Evolutionary conservation across 1,284 basidiomycete genomes (phyloP).

Genomic region (Puccinia novopanici): DNA sequence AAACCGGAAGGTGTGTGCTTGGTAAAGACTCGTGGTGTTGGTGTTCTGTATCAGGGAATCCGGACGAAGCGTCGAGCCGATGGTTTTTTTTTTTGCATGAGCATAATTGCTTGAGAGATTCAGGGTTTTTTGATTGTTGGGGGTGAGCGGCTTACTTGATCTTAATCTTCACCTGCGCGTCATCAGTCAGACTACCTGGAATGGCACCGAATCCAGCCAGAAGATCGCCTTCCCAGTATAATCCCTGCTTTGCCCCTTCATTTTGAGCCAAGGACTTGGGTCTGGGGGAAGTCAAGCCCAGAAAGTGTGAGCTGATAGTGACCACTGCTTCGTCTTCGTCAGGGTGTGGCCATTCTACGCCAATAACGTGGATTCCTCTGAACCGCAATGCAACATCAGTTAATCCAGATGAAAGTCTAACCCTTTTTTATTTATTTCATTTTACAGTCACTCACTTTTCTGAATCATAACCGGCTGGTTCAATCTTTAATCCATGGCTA

Average conservation of each 20-base stretch:
- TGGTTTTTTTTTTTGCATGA: background rate
- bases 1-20: slow-evolving; percentile 30
- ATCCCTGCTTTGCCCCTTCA: slow-evolving; percentile 35
- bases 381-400: background rate
- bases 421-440: background rate
- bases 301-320: slow-evolving; percentile 39
- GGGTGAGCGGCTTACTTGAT: slow-evolving; percentile 26
- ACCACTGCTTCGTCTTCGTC: slow-evolving; percentile 14
- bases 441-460: slow-evolving; percentile 32
- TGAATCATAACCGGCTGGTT: slow-evolving; percentile 24
- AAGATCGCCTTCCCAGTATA: slow-evolving; percentile 50
- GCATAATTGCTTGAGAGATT: background rate
- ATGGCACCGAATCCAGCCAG: slow-evolving; percentile 49
- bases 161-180: slow-evolving; percentile 39
- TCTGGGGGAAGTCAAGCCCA: slow-evolving; percentile 31
- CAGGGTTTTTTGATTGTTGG: background rate
- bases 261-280: slow-evolving; percentile 30
- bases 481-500: slow-evolving; percentile 20
- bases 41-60: slow-evolving; percentile 8
- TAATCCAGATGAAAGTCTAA: background rate
- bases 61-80: no score
- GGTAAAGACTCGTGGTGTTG: slow-evolving; percentile 28
- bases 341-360: slow-evolving; percentile 35
- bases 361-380: slow-evolving; percentile 33
- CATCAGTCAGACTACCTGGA: slow-evolving; percentile 16